Conservation (phyloP, 116 monocot genomes). For the Trichopus zeylanicus region DNA sequence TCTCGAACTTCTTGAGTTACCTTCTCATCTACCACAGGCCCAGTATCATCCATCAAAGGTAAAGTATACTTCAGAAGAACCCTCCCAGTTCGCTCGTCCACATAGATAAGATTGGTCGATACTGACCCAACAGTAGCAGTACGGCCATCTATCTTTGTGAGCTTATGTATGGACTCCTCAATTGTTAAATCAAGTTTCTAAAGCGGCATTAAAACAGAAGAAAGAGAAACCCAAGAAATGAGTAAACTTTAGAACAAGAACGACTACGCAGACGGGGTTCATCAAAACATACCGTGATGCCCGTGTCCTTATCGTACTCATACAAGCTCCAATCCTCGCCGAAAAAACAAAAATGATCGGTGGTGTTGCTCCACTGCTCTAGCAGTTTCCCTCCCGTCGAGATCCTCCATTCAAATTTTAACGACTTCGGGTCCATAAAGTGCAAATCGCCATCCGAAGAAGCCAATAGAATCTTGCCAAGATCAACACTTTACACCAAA, state of each 20-base stretch:
- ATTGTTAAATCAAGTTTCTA: slow-evolving; percentile 44
- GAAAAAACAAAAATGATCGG: not conserved
- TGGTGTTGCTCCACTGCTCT: not conserved
- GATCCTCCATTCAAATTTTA: not conserved
- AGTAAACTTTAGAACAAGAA: not conserved
- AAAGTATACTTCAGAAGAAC: slow-evolving; percentile 19
- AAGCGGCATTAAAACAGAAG: slow-evolving; percentile 3
- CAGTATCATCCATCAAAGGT: slow-evolving; percentile 14
- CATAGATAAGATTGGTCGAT: slow-evolving; percentile 28
- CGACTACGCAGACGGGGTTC: not conserved
- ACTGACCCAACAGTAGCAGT: slow-evolving; percentile 41
- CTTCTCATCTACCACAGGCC: slow-evolving; percentile 21
- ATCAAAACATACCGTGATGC: slow-evolving; percentile 1
- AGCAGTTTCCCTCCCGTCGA: not conserved
- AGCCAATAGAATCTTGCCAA: not conserved
- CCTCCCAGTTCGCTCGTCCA: slow-evolving; percentile 43
- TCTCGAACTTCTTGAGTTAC: slow-evolving; percentile 16
- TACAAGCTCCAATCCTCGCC: not conserved
- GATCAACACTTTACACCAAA: not conserved
- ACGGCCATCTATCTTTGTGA: slow-evolving; percentile 25
- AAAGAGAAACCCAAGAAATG: not conserved
- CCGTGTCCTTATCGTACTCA: not conserved
- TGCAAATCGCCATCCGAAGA: not conserved
- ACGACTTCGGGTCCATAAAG: not conserved
- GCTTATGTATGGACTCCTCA: slow-evolving; percentile 39